Evolutionary conservation across 768 basidiomycete species (phyloP).

Genomic region (Exidia glandulosa): DNA sequence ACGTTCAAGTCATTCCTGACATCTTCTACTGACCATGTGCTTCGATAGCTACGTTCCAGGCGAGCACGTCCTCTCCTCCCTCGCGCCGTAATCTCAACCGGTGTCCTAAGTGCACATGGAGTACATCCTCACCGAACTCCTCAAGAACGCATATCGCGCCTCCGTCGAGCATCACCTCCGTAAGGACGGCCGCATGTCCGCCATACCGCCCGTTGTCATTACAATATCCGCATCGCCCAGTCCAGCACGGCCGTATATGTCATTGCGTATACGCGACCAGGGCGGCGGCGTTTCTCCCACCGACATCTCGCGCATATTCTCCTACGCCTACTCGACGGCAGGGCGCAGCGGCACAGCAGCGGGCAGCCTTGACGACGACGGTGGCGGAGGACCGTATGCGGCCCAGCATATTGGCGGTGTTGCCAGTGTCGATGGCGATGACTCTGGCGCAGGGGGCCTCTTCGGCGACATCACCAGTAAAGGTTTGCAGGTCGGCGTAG

Average conservation of each 20-base stretch:
- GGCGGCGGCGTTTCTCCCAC: constrained; percentile 73
- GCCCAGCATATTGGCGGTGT: constrained; percentile 67
- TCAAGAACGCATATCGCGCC: constrained; percentile 87
- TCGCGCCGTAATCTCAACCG: not conserved
- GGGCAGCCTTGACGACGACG: constrained; percentile 26
- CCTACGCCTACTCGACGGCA: constrained; percentile 89
- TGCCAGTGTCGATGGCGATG: constrained; percentile 41
- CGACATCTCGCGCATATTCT: constrained; percentile 73
- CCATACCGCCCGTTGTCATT: constrained; percentile 52
- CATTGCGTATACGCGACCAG: constrained; percentile 72
- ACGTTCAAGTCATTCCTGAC: constrained; percentile 27
- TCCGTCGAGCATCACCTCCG: constrained; percentile 66
- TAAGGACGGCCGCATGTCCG: constrained; percentile 23
- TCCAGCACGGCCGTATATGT: constrained; percentile 31
- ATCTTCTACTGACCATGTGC: constrained; percentile 1
- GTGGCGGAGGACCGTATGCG: constrained; percentile 62
- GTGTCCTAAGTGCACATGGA: constrained; percentile 56
- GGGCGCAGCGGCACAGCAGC: constrained; percentile 32
- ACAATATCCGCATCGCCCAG: constrained; percentile 49
- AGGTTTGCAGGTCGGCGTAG: constrained; percentile 68
- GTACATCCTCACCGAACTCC: constrained; percentile 81
- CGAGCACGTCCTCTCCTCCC: not conserved
- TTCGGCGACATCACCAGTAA: constrained; percentile 72
- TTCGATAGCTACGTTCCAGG: constrained; percentile 59
- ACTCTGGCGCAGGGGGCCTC: constrained; percentile 34